Conservation (phyloP, 129 eudicot genomes). For the Flaveria trinervia region DNA sequence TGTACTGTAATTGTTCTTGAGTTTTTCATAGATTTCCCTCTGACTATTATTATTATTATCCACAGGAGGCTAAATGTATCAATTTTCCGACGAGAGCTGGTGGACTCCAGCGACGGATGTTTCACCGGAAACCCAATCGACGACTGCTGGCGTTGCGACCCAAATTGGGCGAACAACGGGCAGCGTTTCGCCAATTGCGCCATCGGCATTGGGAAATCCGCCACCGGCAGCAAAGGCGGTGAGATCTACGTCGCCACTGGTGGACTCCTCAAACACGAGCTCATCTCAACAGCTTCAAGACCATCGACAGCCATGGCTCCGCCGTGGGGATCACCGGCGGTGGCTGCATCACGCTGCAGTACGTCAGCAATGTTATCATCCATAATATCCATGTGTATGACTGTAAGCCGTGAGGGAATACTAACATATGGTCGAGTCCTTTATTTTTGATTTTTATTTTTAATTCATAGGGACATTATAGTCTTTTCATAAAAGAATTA, state of each 20-base stretch:
- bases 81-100: conserved; percentile 59
- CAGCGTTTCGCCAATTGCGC: conserved; percentile 84
- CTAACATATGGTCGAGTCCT: conserved; percentile 83
- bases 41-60: background rate
- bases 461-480: too few species aligned
- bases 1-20: background rate
- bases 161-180: conserved; percentile 74
- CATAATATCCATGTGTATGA: conserved; percentile 70
- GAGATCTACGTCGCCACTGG: conserved; percentile 65
- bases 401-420: conserved; percentile 76
- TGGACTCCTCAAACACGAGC: conserved; percentile 85
- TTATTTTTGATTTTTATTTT: too few species aligned
- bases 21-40: background rate
- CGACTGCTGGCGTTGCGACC: conserved; percentile 96
- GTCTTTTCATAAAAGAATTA: too few species aligned
- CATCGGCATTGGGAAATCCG: conserved; percentile 78
- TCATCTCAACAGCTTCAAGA: conserved; percentile 77
- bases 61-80: conserved; percentile 75
- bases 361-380: conserved; percentile 73
- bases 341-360: conserved; percentile 85
- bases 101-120: conserved; percentile 39
- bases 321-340: conserved; percentile 75
- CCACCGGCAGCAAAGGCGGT: conserved; percentile 88
- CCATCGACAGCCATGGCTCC: conserved; percentile 91
- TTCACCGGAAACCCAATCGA: conserved; percentile 94